Base-by-base conservation (phyloP, 2,329 filamentous ascomycete species). In the Emydomyces testavorans region DNA sequence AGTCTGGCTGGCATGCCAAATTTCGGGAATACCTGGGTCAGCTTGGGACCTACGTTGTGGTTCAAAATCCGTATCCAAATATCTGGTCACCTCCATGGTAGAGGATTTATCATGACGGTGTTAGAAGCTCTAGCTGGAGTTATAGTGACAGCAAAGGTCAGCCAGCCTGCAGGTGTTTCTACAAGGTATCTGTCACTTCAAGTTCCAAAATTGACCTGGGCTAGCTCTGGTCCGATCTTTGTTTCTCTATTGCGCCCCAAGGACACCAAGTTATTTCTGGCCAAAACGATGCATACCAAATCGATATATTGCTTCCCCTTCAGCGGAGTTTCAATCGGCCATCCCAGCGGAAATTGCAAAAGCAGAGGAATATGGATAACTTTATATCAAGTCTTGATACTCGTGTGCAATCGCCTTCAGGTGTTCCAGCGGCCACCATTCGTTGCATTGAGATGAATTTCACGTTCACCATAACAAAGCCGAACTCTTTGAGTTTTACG, bases 161-260 rank as follows among this genome's bases (percentile, higher is more conserved):
- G 52, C 41, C 11, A 28, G 58, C 52, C 26, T 16, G n/a, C n/a
- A n/a, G n/a, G n/a, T n/a, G n/a, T n/a, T n/a, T n/a, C n/a, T n/a
- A n/a, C n/a, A n/a, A n/a, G n/a, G n/a, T 8, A 6, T 10, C 18
- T 28, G 29, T 31, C 10, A 21, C 18, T 20, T 18, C 31, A 16
- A 34, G 11, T 18, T 20, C 8, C 13, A 10, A n/a, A 20, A 26
- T 38, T 47, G n/a, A 24, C 42, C 6, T 47, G 10, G 29, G 36
- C 26, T 48, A 67, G 64, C 46, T 62, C 26, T 67, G 63, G 63
- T 42, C 56, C 1, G 56, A 62, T 21, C 50, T 65, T 37, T 60
- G 57, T 11, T 58, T 65, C 21, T 43, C 41, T 4, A 50, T 57
- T 6, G 38, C 53, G 5, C 54, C 54, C 23, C 59, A 59, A 48